Percentiles rank a stretch among this genome's conserved stretches.
These are phyloP conservation scores for Rugosomyces carneus DNA, from an alignment of 1,284 basidiomycete genomes.

Conservation along the genomic window DNA sequence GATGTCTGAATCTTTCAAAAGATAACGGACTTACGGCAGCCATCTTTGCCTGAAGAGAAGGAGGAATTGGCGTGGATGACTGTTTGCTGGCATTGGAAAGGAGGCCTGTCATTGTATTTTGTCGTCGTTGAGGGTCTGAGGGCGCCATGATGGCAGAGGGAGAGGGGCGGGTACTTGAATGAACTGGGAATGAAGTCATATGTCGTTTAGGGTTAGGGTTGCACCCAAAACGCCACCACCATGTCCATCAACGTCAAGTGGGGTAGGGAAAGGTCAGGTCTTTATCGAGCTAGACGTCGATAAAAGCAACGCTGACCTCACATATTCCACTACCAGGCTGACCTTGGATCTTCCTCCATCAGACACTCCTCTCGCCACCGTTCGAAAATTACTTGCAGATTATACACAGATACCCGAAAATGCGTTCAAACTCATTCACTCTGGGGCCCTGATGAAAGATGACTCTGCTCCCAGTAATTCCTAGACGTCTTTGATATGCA, in stretches of 20 bases:
- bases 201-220: constrained; percentile 14
- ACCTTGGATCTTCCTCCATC: constrained; percentile 52
- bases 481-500: constrained; percentile 3
- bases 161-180: constrained; percentile 18
- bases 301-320: constrained; percentile 2
- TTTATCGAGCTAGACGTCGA: not conserved
- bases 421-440: constrained; percentile 74
- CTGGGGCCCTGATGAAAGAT: constrained; percentile 76
- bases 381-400: constrained; percentile 54
- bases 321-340: constrained; percentile 33
- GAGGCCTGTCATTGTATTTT: constrained; percentile 34
- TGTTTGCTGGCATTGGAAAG: constrained; percentile 28
- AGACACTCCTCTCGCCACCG: constrained; percentile 44
- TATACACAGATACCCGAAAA: constrained; percentile 55
- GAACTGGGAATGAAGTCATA: constrained; percentile 14
- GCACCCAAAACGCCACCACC: constrained; percentile 7
- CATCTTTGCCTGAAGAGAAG: constrained; percentile 89
- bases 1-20: not conserved
- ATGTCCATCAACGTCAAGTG: constrained; percentile 60
- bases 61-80: constrained; percentile 71
- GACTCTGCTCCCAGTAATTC: constrained; percentile 59
- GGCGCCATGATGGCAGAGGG: constrained; percentile 16
- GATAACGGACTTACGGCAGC: constrained; percentile 55
- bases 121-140: constrained; percentile 9
- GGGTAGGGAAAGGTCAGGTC: constrained; percentile 47